Base-by-base conservation (phyloP, 768 basidiomycete genomes). In the Amanita polypyramis region DNA sequence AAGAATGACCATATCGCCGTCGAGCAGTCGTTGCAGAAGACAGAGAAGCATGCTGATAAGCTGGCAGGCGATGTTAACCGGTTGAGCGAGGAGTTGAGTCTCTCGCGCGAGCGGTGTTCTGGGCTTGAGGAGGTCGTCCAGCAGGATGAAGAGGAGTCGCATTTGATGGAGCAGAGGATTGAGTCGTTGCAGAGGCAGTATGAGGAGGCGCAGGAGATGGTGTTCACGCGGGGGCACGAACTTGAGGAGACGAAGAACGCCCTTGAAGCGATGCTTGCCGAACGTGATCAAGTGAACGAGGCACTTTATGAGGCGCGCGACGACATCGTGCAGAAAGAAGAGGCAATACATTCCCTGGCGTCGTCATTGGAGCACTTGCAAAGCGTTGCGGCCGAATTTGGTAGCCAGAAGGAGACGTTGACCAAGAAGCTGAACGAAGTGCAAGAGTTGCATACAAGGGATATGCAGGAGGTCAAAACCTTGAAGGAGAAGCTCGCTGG, bases 211-310 rank as follows among this genome's bases (percentile, higher is more conserved):
- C 38, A 39, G 37, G 37, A 20, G 23, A 27, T 47, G 27, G 37
- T 47, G 37, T 34, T 40, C 14, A 39, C 37, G 27, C 20, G 35
- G 19, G 46, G 38, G 1, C 36, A 40, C 29, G 36, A 47, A n/a
- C 23, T 47, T n/a, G 46, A 47, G 37, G 46, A 47, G 19, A 25
- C 38, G 46, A 39, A 38, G n/a, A 34, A 40, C 10, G 19, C 17
- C 9, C 33, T 40, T 32, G 36, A 32, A 7, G 14, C 14, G 17
- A 14, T 10, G 19, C 29, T 27, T 10, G 30, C 37, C 12, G 46
- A 40, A 15, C 33, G 37, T 19, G 36, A 47, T 30, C 36, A 47
- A 15, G 37, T 47, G n/a, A 36, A 40, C 11, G 23, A 17, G 5
- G 23, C 15, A 6, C 46, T 47, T 20, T 6, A 25, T 21, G 29